Percentiles rank a stretch among this genome's conserved stretches.
These are phyloP conservation scores for Podospora conica DNA, from an alignment of 495 filamentous ascomycete species.

Conservation along the genomic window DNA sequence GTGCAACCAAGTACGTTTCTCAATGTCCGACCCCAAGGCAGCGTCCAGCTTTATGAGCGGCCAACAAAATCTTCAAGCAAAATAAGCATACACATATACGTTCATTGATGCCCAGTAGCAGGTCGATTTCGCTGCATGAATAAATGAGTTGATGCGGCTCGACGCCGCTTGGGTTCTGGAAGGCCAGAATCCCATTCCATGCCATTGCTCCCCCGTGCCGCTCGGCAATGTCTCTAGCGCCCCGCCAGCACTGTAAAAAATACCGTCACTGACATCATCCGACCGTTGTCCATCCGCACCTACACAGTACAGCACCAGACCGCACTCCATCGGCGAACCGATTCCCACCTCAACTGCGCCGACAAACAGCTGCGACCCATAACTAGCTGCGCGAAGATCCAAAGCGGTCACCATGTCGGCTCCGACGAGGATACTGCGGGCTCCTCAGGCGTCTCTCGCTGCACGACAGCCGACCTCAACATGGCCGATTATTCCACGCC, in stretches of 20 bases:
- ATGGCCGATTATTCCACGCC: background rate
- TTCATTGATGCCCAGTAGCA: background rate
- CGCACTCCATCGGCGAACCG: background rate
- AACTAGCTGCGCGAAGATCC: background rate
- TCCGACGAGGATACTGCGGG: conserved; percentile 15
- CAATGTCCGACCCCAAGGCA: too few relatives aligned
- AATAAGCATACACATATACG: background rate
- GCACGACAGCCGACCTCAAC: background rate
- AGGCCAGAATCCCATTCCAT: background rate
- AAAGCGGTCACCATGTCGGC: conserved; percentile 13
- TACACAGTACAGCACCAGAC: background rate
- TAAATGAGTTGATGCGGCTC: background rate
- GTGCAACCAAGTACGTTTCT: background rate
- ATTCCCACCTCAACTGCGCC: background rate
- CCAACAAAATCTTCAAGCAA: too few relatives aligned
- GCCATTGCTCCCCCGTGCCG: conserved; percentile 2
- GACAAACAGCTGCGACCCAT: background rate
- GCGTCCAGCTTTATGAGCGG: too few relatives aligned
- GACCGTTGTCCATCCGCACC: background rate
- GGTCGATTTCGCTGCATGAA: background rate
- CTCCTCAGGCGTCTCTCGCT: background rate
- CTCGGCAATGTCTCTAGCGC: conserved; percentile 6
- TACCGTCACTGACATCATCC: conserved; percentile 27
- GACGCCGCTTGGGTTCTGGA: background rate
- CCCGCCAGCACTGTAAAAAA: background rate